phyloP scores from a whole-genome alignment of 1,139 yeast genomes.

The Geotrichum fermentans region DNA sequence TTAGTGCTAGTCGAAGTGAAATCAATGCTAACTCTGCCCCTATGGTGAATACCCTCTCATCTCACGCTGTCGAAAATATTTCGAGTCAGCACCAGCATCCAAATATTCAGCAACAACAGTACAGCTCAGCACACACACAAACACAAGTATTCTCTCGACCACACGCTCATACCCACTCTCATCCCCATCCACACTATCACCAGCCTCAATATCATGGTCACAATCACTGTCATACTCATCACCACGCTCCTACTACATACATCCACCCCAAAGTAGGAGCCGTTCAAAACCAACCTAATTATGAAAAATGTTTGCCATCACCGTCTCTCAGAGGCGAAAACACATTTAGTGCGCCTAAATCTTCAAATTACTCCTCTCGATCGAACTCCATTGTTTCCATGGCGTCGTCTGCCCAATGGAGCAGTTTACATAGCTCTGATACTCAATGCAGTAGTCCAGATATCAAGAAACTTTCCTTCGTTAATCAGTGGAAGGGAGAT shows the following conservation, averaged over 20 bases:
- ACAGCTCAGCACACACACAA: not conserved
- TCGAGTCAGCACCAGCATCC: too few relatives aligned
- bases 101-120: not conserved
- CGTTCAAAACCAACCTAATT: too few relatives aligned
- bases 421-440: not conserved
- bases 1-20: constrained; percentile 8
- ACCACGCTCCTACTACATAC: not conserved
- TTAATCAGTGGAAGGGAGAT: too few relatives aligned
- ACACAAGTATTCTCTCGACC: not conserved
- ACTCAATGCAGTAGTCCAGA: not conserved
- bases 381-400: constrained; percentile 5
- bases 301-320: too few relatives aligned
- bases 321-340: too few relatives aligned
- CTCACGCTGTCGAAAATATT: too few relatives aligned
- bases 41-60: not conserved
- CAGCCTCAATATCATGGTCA: not conserved
- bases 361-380: constrained; percentile 2
- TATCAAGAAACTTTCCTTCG: too few relatives aligned
- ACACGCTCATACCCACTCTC: not conserved
- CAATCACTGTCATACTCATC: not conserved
- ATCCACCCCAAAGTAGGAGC: too few relatives aligned
- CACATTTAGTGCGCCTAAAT: too few relatives aligned
- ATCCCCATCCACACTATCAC: not conserved
- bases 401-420: constrained; percentile 2
- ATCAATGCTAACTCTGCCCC: not conserved